Evolutionary conservation across 805 yeast genomes (phyloP), one percentile per base, ranked within the genome.

Genomic region (Debaryomyces castellii): DNA sequence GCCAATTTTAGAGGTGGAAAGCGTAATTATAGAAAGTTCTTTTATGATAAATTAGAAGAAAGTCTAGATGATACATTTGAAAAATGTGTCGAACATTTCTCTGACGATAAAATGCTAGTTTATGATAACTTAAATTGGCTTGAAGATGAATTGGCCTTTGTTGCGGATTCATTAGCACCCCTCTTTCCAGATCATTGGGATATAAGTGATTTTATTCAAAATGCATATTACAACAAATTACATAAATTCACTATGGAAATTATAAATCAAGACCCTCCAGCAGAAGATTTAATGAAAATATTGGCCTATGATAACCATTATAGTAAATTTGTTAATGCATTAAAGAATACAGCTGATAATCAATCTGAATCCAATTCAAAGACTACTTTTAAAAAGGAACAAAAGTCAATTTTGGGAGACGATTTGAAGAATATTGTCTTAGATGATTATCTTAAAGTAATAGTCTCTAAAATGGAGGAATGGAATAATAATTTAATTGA

Each of bases 81-180:
- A 28, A 80, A 83, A 47, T 82, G 90, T 68, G 76, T 72, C 55
- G 79, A 76, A 47, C 76, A 76, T 47, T 83, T 74, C 58, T 68
- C 65, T 21, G 48, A 60, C 4, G 79, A 76, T 41, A 74, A 75
- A 32, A 80, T 83, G 64, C 74, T 73, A 14, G 81, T 89, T 1
- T 73, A 87, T 46, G 84, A 85, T 33, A 82, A 87, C 52, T 66
- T 91, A 45, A 84, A 82, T 46, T 92, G 97, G 91, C 77, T 90
- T 16, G 89, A 85, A 62, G 84, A 85, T 52, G 97, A 92, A 56
- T 67, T 94, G 45, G 65, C 76, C 24, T 77, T 85, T 46, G 89
- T 87, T 4, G 77, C 80, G 46, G 77, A 77, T 18, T 82, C 82
- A 24, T 67, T 89, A 20, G 63, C 73, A 2, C 71, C 70, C 11